phyloP scores from a whole-genome alignment of 2,329 filamentous ascomycete genomes.

The Aspergillus brunneoviolaceus region DNA sequence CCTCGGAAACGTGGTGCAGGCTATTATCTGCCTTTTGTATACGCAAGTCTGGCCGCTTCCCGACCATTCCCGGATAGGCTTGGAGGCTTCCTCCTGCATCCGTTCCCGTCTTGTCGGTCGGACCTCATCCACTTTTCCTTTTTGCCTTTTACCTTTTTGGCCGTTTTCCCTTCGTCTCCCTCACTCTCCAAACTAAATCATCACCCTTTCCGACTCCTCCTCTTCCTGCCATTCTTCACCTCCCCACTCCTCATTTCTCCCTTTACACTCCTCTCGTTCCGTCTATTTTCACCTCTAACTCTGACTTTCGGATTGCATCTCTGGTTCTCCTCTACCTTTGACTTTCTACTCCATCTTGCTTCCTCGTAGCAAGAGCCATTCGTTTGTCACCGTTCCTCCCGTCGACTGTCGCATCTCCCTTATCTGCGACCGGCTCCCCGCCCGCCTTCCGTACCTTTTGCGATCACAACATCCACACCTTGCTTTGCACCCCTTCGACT shows the following conservation, averaged over 20 bases:
- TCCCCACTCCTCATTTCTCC: constrained; percentile 7
- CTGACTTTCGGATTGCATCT: neutral
- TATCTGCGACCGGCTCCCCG: neutral
- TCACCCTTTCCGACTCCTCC: neutral
- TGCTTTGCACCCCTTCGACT: neutral
- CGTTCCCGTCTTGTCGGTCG: constrained; percentile 22
- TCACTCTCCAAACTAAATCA: no score
- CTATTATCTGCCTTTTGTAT: no score
- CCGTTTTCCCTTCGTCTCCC: neutral
- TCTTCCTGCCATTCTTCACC: constrained; percentile 2
- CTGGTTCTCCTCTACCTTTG: neutral
- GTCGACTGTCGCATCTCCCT: neutral
- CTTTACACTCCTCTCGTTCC: constrained; percentile 3
- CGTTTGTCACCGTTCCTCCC: constrained; percentile 11
- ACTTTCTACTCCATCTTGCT: constrained; percentile 15
- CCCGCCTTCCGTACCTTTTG: neutral
- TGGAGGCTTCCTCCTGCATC: constrained; percentile 13
- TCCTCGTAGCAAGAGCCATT: constrained; percentile 12
- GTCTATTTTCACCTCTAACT: constrained; percentile 1
- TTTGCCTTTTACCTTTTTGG: constrained; percentile 5
- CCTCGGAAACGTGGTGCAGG: no score
- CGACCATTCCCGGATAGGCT: constrained; percentile 7
- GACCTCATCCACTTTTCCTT: neutral
- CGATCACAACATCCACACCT: neutral
- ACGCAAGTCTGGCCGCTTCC: no score